Base-by-base conservation (phyloP, 768 basidiomycete genomes). In the Hydnomerulius pinastri region DNA sequence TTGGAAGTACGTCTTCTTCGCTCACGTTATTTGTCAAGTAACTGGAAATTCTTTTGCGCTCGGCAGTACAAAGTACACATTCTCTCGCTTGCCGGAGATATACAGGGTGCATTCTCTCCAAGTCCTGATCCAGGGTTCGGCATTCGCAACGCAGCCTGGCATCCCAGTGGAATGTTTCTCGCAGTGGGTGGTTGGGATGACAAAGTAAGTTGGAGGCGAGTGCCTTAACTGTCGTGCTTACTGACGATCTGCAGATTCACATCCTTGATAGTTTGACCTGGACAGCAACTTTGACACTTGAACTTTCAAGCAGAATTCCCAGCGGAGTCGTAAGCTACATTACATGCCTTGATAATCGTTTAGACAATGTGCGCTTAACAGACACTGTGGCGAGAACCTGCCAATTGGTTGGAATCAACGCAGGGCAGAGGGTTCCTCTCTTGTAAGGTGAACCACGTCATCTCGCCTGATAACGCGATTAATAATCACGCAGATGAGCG, bases 161-260 rank as follows among this genome's bases (percentile, higher is more conserved):
- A 94, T 68, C 94, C 93, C 4, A 86, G 76, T 48, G 91, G 93
- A 4, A 74, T 80, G 61, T 94, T 89, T 64, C 71, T 97, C 8
- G 88, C 86, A 2, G 76, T 94, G 0, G 85, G 83, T 11, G 94
- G 94, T 10, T 94, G 87, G 83, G 92, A 95, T 68, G 92, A 94
- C 59, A 91, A 87, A 71, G 92, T 88, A 47, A 35, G 71, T 56
- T 4, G 18, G 29, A 44, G 25, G 27, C 13, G 33, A 4, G 44
- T 11, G 4, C 38, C 39, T 47, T 21, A 46, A 40, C 27, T 27
- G 47, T 30, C 15, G 6, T 15, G 24, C n/a, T 13, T 37, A 32
- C 46, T 48, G 27, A 58, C 27, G 15, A 33, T 35, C 37, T 50
- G 13, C 53, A 93, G 92, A 74, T 93, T 24, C 75, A 91, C 54